Conservation (phyloP, 1,284 basidiomycete genomes). For the Irpex lacteus region DNA sequence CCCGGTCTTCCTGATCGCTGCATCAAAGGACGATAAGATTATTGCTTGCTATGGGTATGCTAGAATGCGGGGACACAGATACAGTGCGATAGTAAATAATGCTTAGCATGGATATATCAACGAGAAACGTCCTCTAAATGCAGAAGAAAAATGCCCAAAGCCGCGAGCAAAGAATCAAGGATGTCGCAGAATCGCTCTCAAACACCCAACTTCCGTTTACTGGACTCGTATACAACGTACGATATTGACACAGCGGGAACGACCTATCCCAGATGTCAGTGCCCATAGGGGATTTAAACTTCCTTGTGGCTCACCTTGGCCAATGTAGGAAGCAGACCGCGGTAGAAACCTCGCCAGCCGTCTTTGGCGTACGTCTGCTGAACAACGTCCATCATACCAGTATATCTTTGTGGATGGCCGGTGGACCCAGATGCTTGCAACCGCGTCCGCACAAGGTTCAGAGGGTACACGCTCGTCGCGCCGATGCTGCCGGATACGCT, state of each 20-base stretch:
- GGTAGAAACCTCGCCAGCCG: constrained; percentile 91
- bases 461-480: constrained; percentile 89
- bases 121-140: constrained; percentile 1
- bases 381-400: constrained; percentile 85
- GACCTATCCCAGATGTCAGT: constrained; percentile 49
- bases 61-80: not conserved
- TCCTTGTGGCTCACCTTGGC: constrained; percentile 62
- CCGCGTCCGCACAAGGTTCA: constrained; percentile 93
- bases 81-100: constrained; percentile 1
- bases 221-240: constrained; percentile 87
- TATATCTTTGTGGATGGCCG: constrained; percentile 88
- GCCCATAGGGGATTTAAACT: not conserved
- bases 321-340: constrained; percentile 86
- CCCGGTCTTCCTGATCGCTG: not conserved
- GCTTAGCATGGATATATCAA: constrained; percentile 1
- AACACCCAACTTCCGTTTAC: constrained; percentile 55
- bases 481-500: constrained; percentile 89
- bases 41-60: not conserved
- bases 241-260: constrained; percentile 94
- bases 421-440: constrained; percentile 94
- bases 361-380: constrained; percentile 81
- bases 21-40: not conserved
- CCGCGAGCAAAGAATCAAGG: not conserved
- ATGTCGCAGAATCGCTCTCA: not conserved
- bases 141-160: not conserved